Conservation (phyloP, 805 yeast genomes). For the Dipodascus albidus region DNA sequence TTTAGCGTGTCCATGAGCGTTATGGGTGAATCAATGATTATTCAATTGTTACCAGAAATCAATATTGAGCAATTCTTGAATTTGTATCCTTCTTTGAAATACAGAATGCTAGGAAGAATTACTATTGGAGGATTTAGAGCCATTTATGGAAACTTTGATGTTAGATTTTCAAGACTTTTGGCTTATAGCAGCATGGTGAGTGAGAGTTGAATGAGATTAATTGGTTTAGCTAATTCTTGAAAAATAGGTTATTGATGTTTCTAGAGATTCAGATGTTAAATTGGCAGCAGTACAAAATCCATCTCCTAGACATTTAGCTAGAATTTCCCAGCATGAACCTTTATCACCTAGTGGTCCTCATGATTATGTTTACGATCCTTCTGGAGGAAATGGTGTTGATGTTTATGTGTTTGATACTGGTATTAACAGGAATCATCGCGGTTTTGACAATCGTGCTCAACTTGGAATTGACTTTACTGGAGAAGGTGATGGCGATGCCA, state of each 20-base stretch:
- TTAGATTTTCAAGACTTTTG: conserved; percentile 8
- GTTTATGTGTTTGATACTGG: conserved; percentile 85
- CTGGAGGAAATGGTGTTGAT: conserved; percentile 46
- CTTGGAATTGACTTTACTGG: conserved; percentile 35
- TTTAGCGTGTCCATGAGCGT: conserved; percentile 2
- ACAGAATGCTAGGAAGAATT: conserved; percentile 8
- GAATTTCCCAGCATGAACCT: conserved; percentile 18
- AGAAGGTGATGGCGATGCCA: conserved; percentile 45
- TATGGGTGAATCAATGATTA: conserved; percentile 7
- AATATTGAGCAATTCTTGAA: conserved; percentile 11
- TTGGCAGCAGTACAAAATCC: conserved; percentile 39
- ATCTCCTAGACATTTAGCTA: conserved; percentile 40
- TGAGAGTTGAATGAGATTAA: neutral
- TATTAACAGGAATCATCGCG: conserved; percentile 24
- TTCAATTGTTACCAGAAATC: conserved; percentile 15
- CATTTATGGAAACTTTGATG: conserved; percentile 15
- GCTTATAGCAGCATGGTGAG: conserved; percentile 13
- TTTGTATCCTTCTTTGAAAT: conserved; percentile 13
- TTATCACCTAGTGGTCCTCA: conserved; percentile 29
- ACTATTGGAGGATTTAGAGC: conserved; percentile 15
- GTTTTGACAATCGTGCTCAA: conserved; percentile 31
- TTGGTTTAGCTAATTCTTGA: neutral
- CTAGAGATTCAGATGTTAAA: conserved; percentile 52
- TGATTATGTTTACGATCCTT: conserved; percentile 21
- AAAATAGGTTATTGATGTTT: conserved; percentile 43